A percentile compares a stretch with the other conserved stretches of the same genome.
Conservation (phyloP, 1,284 basidiomycete genomes). For the Stygiomarasmius scandens region DNA sequence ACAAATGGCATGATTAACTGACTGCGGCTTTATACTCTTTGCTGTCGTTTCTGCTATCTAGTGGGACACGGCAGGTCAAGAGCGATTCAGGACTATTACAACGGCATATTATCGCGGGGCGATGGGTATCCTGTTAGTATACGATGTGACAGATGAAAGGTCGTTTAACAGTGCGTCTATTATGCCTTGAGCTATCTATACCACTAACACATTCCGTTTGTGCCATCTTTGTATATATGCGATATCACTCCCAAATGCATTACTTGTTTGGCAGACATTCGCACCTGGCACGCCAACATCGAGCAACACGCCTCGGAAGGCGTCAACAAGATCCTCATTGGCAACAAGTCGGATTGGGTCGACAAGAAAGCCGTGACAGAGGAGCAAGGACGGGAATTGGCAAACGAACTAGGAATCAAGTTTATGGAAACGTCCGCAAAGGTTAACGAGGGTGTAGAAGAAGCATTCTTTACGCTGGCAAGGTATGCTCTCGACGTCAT, state of each 20-base stretch:
- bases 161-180: slow-evolving; percentile 89
- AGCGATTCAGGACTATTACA: slow-evolving; percentile 98
- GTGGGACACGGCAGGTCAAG: slow-evolving; percentile 99
- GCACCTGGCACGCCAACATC: slow-evolving; percentile 98
- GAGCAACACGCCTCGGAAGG: slow-evolving; percentile 99
- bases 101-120: slow-evolving; percentile 99
- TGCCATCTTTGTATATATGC: not conserved
- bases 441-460: slow-evolving; percentile 97
- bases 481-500: slow-evolving; percentile 56
- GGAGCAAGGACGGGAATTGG: slow-evolving; percentile 82
- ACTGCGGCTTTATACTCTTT: not conserved
- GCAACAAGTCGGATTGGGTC: slow-evolving; percentile 99
- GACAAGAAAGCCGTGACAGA: slow-evolving; percentile 94
- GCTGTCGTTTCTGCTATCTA: slow-evolving; percentile 33
- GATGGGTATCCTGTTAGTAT: slow-evolving; percentile 98
- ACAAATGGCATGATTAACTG: not conserved
- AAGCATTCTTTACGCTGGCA: slow-evolving; percentile 97
- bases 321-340: slow-evolving; percentile 98
- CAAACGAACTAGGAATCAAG: slow-evolving; percentile 87
- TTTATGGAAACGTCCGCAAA: slow-evolving; percentile 99
- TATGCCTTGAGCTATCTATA: not conserved
- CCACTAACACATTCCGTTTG: not conserved
- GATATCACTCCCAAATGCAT: not conserved
- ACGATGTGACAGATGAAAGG: slow-evolving; percentile 97
- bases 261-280: slow-evolving; percentile 72